These are phyloP conservation scores for Fonsecaea pugnacius DNA, from an alignment of 2,329 filamentous ascomycete species.

Conservation along the genomic window DNA sequence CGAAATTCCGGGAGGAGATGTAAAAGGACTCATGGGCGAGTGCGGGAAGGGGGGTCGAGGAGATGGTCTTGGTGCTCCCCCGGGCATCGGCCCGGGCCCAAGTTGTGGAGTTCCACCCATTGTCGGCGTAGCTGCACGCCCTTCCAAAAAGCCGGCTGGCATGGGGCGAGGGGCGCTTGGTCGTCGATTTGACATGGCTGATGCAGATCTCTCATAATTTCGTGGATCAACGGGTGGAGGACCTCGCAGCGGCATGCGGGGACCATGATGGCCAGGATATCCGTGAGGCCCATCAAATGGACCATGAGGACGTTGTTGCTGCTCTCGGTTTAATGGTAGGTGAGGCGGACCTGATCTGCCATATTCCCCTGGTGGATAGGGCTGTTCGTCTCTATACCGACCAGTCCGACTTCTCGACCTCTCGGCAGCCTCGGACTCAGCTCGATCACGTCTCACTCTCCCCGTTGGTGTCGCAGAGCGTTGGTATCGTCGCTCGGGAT, in stretches of 20 bases:
- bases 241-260: slow-evolving; percentile 18
- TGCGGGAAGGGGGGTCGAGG: slow-evolving; percentile 33
- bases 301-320: slow-evolving; percentile 22
- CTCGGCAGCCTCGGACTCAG: slow-evolving; percentile 58
- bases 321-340: slow-evolving; percentile 16
- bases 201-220: slow-evolving; percentile 44
- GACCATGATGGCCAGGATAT: slow-evolving; percentile 15
- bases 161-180: slow-evolving; percentile 46
- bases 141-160: slow-evolving; percentile 31
- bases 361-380: slow-evolving; percentile 24
- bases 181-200: slow-evolving; percentile 46
- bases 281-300: slow-evolving; percentile 18
- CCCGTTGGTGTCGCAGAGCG: slow-evolving; percentile 39
- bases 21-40: slow-evolving; percentile 41
- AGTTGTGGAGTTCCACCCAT: slow-evolving; percentile 24
- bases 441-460: slow-evolving; percentile 52
- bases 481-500: slow-evolving; percentile 28
- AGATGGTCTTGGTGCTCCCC: slow-evolving; percentile 29
- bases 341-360: slow-evolving; percentile 16
- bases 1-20: slow-evolving; percentile 23
- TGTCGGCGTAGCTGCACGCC: slow-evolving; percentile 42
- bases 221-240: slow-evolving; percentile 31
- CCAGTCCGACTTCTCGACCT: slow-evolving; percentile 60
- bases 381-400: slow-evolving; percentile 55
- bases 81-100: slow-evolving; percentile 17